Percentiles rank a stretch among this genome's conserved stretches.
Evolutionary conservation across 1,284 basidiomycete species (phyloP).

Genomic region (Rhodotorula sp.): DNA sequence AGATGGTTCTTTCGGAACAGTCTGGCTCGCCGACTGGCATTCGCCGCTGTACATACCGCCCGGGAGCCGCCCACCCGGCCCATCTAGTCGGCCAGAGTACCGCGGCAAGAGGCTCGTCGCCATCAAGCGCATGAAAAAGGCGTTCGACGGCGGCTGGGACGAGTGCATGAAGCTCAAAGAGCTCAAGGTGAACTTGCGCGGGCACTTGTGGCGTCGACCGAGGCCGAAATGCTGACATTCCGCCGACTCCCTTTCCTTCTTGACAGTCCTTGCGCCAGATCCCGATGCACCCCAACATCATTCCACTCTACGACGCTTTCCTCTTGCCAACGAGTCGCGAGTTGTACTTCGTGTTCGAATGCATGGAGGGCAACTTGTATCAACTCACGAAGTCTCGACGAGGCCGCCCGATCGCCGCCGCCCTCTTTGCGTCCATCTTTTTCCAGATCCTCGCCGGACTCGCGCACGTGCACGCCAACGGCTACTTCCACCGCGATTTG

Average conservation of each 20-base stretch:
- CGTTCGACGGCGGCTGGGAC: slow-evolving; percentile 95
- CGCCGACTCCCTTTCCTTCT: background rate
- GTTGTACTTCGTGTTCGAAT: slow-evolving; percentile 99
- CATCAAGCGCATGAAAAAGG: slow-evolving; percentile 97
- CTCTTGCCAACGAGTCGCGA: slow-evolving; percentile 88
- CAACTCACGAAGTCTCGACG: slow-evolving; percentile 97
- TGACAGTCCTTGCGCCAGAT: slow-evolving; percentile 87
- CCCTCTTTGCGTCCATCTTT: slow-evolving; percentile 92
- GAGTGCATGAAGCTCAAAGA: slow-evolving; percentile 95
- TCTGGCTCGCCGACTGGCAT: slow-evolving; percentile 99
- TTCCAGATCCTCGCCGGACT: slow-evolving; percentile 87
- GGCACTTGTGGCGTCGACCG: too few relatives aligned
- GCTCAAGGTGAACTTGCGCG: slow-evolving; percentile 68
- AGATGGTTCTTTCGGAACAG: slow-evolving; percentile 95
- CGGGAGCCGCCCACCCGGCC: slow-evolving; percentile 66
- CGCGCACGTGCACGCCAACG: slow-evolving; percentile 84
- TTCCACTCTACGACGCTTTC: slow-evolving; percentile 98
- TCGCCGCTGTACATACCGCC: slow-evolving; percentile 68
- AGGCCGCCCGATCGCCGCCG: slow-evolving; percentile 88
- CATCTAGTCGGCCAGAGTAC: slow-evolving; percentile 83
- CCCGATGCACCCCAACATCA: slow-evolving; percentile 93
- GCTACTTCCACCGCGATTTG: slow-evolving; percentile 99
- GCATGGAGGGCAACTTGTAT: slow-evolving; percentile 99
- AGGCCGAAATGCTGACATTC: too few relatives aligned
- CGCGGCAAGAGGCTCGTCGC: slow-evolving; percentile 91